phyloP scores from a whole-genome alignment of 2,329 filamentous ascomycete genomes.

The Macroventuria anomochaeta region DNA sequence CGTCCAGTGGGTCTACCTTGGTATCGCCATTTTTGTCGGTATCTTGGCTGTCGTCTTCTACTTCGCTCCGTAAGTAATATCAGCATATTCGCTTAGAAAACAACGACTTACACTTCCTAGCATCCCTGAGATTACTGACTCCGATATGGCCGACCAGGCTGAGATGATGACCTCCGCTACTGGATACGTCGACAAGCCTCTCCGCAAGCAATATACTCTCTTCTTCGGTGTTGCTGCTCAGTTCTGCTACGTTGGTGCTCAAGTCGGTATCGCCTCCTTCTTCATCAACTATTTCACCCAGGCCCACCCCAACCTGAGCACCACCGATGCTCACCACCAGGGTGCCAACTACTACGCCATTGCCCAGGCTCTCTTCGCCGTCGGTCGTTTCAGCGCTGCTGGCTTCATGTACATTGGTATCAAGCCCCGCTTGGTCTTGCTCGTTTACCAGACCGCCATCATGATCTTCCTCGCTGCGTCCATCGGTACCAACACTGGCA shows the following conservation, averaged over 20 bases:
- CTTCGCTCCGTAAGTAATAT: constrained; percentile 55
- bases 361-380: constrained; percentile 47
- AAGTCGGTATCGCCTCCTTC: constrained; percentile 63
- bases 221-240: constrained; percentile 48
- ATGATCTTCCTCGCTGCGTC: constrained; percentile 47
- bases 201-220: constrained; percentile 65
- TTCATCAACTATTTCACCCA: constrained; percentile 51
- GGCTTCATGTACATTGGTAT: constrained; percentile 45
- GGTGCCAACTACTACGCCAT: constrained; percentile 50
- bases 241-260: constrained; percentile 62
- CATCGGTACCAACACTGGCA: constrained; percentile 43
- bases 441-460: constrained; percentile 45
- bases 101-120: neutral
- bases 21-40: constrained; percentile 75
- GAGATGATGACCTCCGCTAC: constrained; percentile 51
- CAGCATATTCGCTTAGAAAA: neutral
- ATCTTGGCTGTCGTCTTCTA: constrained; percentile 71
- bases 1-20: constrained; percentile 83
- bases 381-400: constrained; percentile 47
- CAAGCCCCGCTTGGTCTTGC: constrained; percentile 48
- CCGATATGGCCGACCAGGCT: constrained; percentile 62
- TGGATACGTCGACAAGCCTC: constrained; percentile 65
- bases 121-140: constrained; percentile 72
- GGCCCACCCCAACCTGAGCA: constrained; percentile 38
- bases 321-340: constrained; percentile 38